Conservation (phyloP, 192 early-diverging fungal species). For the Oehlia diaphana region DNA sequence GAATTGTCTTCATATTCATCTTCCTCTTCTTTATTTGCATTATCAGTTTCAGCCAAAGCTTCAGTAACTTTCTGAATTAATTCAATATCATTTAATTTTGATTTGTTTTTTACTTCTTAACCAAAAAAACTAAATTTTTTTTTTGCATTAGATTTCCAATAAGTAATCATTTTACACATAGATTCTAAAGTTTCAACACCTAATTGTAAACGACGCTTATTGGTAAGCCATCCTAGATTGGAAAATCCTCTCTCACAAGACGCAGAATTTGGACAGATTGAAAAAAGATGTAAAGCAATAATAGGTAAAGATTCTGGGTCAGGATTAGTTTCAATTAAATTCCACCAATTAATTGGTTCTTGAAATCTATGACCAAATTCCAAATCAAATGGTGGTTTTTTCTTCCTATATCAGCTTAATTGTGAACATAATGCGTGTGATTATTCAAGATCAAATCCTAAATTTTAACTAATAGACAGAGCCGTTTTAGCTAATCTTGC, state of each 20-base stretch:
- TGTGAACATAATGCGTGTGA: not conserved
- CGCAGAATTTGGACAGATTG: not conserved
- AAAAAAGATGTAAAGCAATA: not conserved
- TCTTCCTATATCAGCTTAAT: not conserved
- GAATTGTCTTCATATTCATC: too few relatives aligned
- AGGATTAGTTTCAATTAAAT: not conserved
- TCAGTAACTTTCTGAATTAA: too few relatives aligned
- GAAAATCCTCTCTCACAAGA: not conserved
- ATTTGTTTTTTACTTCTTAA: too few relatives aligned
- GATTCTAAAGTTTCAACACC: not conserved
- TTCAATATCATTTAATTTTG: too few relatives aligned
- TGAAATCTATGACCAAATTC: not conserved
- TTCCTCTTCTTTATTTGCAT: too few relatives aligned
- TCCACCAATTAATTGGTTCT: not conserved
- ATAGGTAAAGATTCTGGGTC: not conserved
- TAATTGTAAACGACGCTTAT: not conserved
- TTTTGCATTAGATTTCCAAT: not conserved
- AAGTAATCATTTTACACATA: not conserved
- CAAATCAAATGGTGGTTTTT: not conserved
- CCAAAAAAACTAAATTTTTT: not conserved
- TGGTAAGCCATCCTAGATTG: not conserved
- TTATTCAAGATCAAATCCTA: not conserved
- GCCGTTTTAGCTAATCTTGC: not conserved
- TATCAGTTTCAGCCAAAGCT: too few relatives aligned
- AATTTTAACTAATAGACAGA: not conserved